Base-by-base conservation (phyloP, 352 stramenopile genomes). In the Globisporangium irregulare region DNA sequence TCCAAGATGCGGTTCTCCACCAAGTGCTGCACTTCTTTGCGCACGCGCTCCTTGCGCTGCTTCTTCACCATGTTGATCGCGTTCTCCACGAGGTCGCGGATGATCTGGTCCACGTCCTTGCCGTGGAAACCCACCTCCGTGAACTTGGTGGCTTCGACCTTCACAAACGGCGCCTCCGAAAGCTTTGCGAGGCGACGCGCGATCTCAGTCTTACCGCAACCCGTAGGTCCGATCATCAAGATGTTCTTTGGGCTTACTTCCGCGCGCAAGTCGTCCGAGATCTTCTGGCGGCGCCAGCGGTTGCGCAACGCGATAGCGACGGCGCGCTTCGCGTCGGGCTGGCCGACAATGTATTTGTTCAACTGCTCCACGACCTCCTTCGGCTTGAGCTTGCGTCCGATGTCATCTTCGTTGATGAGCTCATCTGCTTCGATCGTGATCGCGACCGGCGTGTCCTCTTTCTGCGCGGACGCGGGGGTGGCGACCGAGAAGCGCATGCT, bases 91-190 rank as follows among this genome's bases (percentile, higher is more conserved):
- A 99, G 91, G 72, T 99, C 98, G 57, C 96, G 93, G 72, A 99
- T 99, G 79, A 99, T 99, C 74, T 98, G 89, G 84, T 99, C 98
- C 15, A 99, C 97, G 79, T 99, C 98, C n/a, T 97, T 84, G 56
- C 98, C 97, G 78, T 99, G 97, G 75, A 99, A 99, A 25, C 98
- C 98, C 51, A 99, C 97, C 84, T 99, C 98, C 1, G 98, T 99
- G 78, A 99, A 99, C 84, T 99, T 99, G 41, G 98, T 99, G 8
- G 98, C 98, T 76, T 99, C 98, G 34, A 97, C 89, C 73, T 99
- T 99, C 62, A 99, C 91, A 74, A 99, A 99, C 41, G 97, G 97
- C 34, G 97, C 97, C 69, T 99, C 89, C 41, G 89, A 97, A 32
- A 99, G 85, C 78, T 98, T 98, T 20, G 98, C 97, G 67, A 99